Evolutionary conservation across 305 asterid species (phyloP), one percentile per base, ranked within the genome.

Genomic region (Fraxinus albicans): DNA sequence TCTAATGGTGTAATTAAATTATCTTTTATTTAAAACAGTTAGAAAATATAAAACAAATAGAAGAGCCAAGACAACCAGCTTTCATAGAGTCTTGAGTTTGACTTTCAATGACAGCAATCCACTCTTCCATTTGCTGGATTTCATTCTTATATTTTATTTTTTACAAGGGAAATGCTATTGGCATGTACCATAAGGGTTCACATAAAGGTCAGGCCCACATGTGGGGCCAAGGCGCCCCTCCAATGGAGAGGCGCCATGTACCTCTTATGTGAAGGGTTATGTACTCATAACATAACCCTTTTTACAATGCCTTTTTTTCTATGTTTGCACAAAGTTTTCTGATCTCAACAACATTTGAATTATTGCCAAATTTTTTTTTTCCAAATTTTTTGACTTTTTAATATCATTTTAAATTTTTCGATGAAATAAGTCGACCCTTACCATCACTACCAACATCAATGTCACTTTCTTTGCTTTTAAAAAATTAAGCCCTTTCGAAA

Each of bases 401-500:
- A 35, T 35, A 35, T 35, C 8, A 35, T 35, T 35, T 6, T 35
- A 35, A 35, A 5, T 4, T 35, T 81, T 35, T 35, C 10, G 0
- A 27, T 58, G 10, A 38, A 42, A 65, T 76, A 40, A 69, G 65
- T 4, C 1, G 29, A 58, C 69, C 4, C 1, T 58, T 19, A 19
- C 13, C 29, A 19, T 58, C 13, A 58, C 76, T 36, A 40, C 69
- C 60, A 33, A 17, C 76, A 29, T 70, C 25, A 70, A 17, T 17
- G 9, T 35, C 21, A 21, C 70, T 53, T 55, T 50, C n/a, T 47
- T 27, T 29, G 31, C 29, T 27, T 73, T 19, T 34, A 2, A 6
- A 58, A 77, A 50, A 44, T 36, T 6, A 77, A 70, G 42, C 84
- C 69, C 50, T 42, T 35, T 35, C 65, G 29, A 76, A 88, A 86